Evolutionary conservation across 1,284 basidiomycete species (phyloP).

Genomic region (Microbotryum silenes-acaulis): DNA sequence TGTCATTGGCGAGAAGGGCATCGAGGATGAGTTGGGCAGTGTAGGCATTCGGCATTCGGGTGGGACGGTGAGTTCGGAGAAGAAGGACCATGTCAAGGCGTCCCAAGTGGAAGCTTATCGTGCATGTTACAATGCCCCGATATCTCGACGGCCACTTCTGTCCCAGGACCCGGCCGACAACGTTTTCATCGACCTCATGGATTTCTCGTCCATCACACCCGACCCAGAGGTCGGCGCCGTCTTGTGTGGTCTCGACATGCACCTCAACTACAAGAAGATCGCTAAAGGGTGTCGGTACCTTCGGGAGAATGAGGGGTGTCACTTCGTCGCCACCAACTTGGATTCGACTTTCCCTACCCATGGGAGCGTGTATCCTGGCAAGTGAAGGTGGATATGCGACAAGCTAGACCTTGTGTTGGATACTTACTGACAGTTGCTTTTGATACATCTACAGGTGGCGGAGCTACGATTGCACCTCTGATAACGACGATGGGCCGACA

Average conservation of each 20-base stretch:
- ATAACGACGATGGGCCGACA: conserved; percentile 54
- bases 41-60: conserved; percentile 76
- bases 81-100: background rate
- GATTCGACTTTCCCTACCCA: conserved; percentile 64
- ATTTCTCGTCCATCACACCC: conserved; percentile 55
- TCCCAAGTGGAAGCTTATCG: background rate
- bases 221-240: conserved; percentile 84
- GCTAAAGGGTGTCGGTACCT: conserved; percentile 90
- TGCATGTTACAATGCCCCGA: background rate
- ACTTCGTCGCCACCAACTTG: conserved; percentile 87
- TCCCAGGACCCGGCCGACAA: conserved; percentile 72
- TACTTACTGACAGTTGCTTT: background rate
- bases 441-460: conserved; percentile 47
- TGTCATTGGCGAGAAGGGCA: conserved; percentile 84
- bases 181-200: conserved; percentile 62
- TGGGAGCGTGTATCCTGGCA: conserved; percentile 26
- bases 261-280: conserved; percentile 83
- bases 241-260: conserved; percentile 48
- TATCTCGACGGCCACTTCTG: background rate
- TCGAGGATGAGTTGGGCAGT: conserved; percentile 84
- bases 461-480: conserved; percentile 72
- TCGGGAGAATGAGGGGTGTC: conserved; percentile 55
- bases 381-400: background rate
- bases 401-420: too few relatives aligned
- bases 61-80: conserved; percentile 61